Evolutionary conservation across 306 rosid species (phyloP).

Genomic region (Vigna nakashimae): DNA sequence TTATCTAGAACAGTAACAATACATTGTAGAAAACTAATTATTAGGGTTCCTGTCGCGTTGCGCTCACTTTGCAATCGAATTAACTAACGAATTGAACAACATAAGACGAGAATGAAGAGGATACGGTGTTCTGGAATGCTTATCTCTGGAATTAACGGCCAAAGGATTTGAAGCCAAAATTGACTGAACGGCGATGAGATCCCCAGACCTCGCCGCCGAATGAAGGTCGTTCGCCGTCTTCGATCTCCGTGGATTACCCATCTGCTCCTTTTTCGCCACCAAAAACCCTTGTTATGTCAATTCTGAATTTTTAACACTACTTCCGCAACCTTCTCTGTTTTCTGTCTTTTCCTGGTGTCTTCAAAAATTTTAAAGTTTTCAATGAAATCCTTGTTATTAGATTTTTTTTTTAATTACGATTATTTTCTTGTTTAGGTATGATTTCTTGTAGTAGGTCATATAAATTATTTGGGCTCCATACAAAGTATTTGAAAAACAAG

Average conservation of each 20-base stretch:
- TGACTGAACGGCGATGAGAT: slow-evolving; percentile 60
- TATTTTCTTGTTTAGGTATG: too few species aligned
- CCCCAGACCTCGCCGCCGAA: slow-evolving; percentile 86
- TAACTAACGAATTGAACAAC: background rate
- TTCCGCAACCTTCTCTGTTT: background rate
- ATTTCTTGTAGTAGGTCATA: too few species aligned
- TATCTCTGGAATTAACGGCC: slow-evolving; percentile 82
- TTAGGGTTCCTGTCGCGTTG: slow-evolving; percentile 39
- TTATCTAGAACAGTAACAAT: background rate
- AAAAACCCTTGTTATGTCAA: background rate
- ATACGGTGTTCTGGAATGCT: slow-evolving; percentile 97
- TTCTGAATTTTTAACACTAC: background rate
- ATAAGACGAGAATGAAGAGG: slow-evolving; percentile 42
- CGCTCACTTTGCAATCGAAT: background rate
- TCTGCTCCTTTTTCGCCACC: slow-evolving; percentile 1
- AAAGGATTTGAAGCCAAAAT: slow-evolving; percentile 71
- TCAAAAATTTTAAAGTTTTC: too few species aligned
- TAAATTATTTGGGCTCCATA: too few species aligned
- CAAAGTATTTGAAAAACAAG: too few species aligned
- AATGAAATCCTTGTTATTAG: too few species aligned
- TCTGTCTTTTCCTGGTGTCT: background rate
- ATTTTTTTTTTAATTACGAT: too few species aligned
- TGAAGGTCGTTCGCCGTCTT: slow-evolving; percentile 68
- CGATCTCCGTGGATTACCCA: slow-evolving; percentile 62
- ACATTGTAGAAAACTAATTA: background rate